A percentile compares a stretch with the other conserved stretches of the same genome.
Evolutionary conservation across 805 yeast species (phyloP).

Genomic region (Komagataella pastoris): DNA sequence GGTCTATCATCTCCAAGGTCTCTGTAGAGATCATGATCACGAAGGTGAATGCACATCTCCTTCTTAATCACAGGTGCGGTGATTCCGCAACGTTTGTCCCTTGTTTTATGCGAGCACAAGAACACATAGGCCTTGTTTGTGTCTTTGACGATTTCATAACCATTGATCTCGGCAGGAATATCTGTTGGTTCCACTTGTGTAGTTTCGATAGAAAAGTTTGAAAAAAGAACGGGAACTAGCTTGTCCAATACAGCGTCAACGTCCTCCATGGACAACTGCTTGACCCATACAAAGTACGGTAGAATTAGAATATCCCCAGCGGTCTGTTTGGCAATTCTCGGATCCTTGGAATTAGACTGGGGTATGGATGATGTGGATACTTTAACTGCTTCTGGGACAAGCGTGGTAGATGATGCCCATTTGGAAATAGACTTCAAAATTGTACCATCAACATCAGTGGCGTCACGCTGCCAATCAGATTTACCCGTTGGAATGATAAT

Average conservation of each 20-base stretch:
- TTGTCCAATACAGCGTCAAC: slow-evolving; percentile 29
- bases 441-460: slow-evolving; percentile 27
- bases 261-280: slow-evolving; percentile 28
- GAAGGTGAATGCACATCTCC: slow-evolving; percentile 58
- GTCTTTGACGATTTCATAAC: slow-evolving; percentile 24
- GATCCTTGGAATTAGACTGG: slow-evolving; percentile 27
- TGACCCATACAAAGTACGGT: slow-evolving; percentile 67
- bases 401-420: slow-evolving; percentile 12
- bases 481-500: slow-evolving; percentile 75
- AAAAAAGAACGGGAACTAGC: slow-evolving; percentile 27
- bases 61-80: slow-evolving; percentile 86
- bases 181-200: slow-evolving; percentile 6
- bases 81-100: slow-evolving; percentile 89
- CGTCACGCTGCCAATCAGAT: slow-evolving; percentile 74
- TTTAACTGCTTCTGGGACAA: slow-evolving; percentile 19
- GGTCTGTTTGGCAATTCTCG: slow-evolving; percentile 25
- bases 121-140: slow-evolving; percentile 37
- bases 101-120: slow-evolving; percentile 78
- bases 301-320: slow-evolving; percentile 51
- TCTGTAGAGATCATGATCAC: slow-evolving; percentile 61
- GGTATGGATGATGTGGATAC: slow-evolving; percentile 36
- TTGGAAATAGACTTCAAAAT: slow-evolving; percentile 11
- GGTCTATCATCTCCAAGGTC: slow-evolving; percentile 67
- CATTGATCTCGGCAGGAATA: slow-evolving; percentile 12
- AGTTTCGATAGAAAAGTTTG: slow-evolving; percentile 4